These are phyloP conservation scores for Macaranga tanarius DNA, from an alignment of 441 rosid species.

Conservation along the genomic window DNA sequence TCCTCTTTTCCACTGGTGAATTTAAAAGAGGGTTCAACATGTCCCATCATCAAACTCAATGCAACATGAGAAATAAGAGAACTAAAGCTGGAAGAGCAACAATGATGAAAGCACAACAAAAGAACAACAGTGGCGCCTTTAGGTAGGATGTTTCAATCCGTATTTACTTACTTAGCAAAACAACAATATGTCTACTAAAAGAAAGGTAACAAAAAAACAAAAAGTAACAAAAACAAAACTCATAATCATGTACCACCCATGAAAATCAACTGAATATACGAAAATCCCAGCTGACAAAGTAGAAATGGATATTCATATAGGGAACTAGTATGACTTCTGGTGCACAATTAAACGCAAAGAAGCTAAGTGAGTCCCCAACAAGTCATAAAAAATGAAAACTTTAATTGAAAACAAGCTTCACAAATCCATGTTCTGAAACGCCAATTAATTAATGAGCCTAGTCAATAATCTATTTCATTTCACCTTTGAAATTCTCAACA, in stretches of 20 bases:
- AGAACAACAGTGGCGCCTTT: neutral
- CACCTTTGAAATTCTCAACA: too few species aligned
- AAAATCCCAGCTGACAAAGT: slow-evolving; percentile 35
- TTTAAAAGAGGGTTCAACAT: slow-evolving; percentile 42
- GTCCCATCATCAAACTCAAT: slow-evolving; percentile 15
- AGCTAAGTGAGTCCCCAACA: slow-evolving; percentile 42
- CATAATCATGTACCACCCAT: slow-evolving; percentile 21
- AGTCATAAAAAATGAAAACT: neutral
- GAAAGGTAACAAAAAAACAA: neutral
- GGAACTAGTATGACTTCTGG: slow-evolving; percentile 41
- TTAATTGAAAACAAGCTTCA: too few species aligned
- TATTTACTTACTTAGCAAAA: neutral
- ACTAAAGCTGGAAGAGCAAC: neutral
- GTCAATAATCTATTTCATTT: too few species aligned
- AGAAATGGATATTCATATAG: slow-evolving; percentile 32
- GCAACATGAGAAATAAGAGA: neutral
- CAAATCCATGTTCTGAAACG: too few species aligned
- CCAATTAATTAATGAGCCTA: too few species aligned
- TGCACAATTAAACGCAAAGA: slow-evolving; percentile 32
- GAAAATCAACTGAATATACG: slow-evolving; percentile 36
- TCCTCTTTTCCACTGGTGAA: slow-evolving; percentile 27
- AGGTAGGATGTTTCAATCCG: neutral
- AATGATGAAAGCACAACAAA: neutral
- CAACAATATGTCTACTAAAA: neutral
- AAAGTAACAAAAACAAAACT: neutral